A percentile compares a stretch with the other conserved stretches of the same genome.
Evolutionary conservation across 371 early-diverging fungal genomes (phyloP).

Genomic region (Syncephalis fuscata): DNA sequence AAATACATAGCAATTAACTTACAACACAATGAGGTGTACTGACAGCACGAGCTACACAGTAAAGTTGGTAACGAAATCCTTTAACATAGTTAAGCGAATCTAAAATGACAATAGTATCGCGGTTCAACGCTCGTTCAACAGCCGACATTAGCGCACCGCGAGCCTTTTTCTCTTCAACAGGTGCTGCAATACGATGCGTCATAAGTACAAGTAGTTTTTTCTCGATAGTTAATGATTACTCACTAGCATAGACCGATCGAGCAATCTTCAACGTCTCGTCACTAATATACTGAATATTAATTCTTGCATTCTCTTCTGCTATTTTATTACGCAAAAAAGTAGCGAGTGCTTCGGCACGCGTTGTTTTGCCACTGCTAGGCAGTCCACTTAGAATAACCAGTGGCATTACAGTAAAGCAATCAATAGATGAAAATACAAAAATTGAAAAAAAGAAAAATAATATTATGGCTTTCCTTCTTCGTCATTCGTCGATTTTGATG

Average conservation of each 20-base stretch:
- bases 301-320: slow-evolving; percentile 21
- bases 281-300: slow-evolving; percentile 49
- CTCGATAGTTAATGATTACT: not conserved
- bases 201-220: too few relatives aligned
- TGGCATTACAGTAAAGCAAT: slow-evolving; percentile 44
- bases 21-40: slow-evolving; percentile 82
- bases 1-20: slow-evolving; percentile 5
- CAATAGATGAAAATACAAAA: too few relatives aligned
- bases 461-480: too few relatives aligned
- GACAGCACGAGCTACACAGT: slow-evolving; percentile 75
- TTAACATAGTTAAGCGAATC: slow-evolving; percentile 96
- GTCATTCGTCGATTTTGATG: too few relatives aligned
- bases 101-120: slow-evolving; percentile 73
- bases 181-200: slow-evolving; percentile 9
- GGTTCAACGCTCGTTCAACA: slow-evolving; percentile 65
- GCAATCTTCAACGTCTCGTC: slow-evolving; percentile 41
- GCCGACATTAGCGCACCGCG: slow-evolving; percentile 80
- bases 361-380: slow-evolving; percentile 84
- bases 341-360: slow-evolving; percentile 56
- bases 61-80: slow-evolving; percentile 92
- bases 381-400: slow-evolving; percentile 74
- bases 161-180: slow-evolving; percentile 79
- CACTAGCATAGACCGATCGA: slow-evolving; percentile 45
- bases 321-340: slow-evolving; percentile 33
- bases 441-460: too few relatives aligned